These are phyloP conservation scores for Zoysia matrella DNA, from an alignment of 202 grass and related monocot species.

Conservation along the genomic window DNA sequence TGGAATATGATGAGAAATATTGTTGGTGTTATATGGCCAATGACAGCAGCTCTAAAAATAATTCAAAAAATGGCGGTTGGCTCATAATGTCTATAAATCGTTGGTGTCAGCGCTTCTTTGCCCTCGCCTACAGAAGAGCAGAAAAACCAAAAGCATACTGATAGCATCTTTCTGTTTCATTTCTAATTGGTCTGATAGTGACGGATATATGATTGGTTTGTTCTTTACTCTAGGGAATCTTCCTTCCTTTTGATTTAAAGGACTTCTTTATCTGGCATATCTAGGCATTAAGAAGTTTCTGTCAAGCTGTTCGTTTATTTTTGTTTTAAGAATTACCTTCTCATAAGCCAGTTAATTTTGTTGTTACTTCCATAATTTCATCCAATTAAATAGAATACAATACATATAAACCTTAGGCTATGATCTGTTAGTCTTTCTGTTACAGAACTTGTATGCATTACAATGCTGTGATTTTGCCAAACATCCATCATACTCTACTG, in stretches of 20 bases:
- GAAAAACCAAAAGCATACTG: constrained; percentile 27
- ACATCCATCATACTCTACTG: background rate
- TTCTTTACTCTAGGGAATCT: constrained; percentile 8
- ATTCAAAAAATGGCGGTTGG: constrained; percentile 11
- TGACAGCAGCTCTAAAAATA: background rate
- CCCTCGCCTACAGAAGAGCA: constrained; percentile 23
- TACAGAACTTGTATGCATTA: constrained; percentile 5
- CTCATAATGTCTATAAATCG: background rate
- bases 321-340: background rate
- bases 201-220: constrained; percentile 24
- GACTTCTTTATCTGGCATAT: background rate
- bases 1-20: constrained; percentile 16
- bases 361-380: constrained; percentile 22
- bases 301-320: background rate
- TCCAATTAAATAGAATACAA: background rate
- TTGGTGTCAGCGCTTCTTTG: constrained; percentile 16
- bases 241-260: background rate
- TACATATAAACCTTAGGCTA: background rate
- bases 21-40: constrained; percentile 17
- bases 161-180: constrained; percentile 30
- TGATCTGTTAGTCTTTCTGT: constrained; percentile 7
- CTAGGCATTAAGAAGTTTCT: constrained; percentile 4
- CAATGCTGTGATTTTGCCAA: background rate
- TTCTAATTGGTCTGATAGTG: constrained; percentile 28
- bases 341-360: background rate